Conservation (phyloP, 2,329 filamentous ascomycete species). For the Talaromyces sp. region DNA sequence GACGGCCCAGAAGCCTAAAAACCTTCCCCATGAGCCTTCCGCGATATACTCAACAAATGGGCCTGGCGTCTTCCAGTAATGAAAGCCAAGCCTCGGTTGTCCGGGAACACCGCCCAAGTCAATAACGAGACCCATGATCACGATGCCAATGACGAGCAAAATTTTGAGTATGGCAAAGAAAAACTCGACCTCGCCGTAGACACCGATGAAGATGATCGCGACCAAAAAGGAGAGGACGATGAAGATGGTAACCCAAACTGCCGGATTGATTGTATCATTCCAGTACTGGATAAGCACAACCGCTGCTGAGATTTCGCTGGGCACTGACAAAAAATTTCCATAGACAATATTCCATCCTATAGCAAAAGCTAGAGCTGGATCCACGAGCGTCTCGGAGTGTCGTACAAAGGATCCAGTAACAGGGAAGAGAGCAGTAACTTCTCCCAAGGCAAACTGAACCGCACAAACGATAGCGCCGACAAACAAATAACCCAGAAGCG, state of each 20-base stretch:
- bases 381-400: constrained; percentile 56
- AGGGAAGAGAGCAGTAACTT: constrained; percentile 58
- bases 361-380: constrained; percentile 56
- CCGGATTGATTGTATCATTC: constrained; percentile 47
- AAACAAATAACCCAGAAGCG: constrained; percentile 52
- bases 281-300: constrained; percentile 47
- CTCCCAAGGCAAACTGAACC: constrained; percentile 53
- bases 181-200: constrained; percentile 75
- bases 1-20: constrained; percentile 59
- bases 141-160: constrained; percentile 68
- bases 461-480: constrained; percentile 50
- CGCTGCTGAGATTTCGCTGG: constrained; percentile 48
- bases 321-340: constrained; percentile 48
- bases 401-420: constrained; percentile 51
- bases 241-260: constrained; percentile 68
- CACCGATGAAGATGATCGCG: constrained; percentile 65
- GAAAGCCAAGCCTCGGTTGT: constrained; percentile 70
- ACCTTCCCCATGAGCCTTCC: constrained; percentile 56
- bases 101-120: constrained; percentile 64
- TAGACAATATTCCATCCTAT: constrained; percentile 32
- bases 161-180: constrained; percentile 77
- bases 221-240: constrained; percentile 72
- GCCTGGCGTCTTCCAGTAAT: constrained; percentile 66
- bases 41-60: constrained; percentile 63
- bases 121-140: constrained; percentile 73